phyloP scores from a whole-genome alignment of 2,329 filamentous ascomycete genomes.

The Hawksworthiomyces lignivorus region DNA sequence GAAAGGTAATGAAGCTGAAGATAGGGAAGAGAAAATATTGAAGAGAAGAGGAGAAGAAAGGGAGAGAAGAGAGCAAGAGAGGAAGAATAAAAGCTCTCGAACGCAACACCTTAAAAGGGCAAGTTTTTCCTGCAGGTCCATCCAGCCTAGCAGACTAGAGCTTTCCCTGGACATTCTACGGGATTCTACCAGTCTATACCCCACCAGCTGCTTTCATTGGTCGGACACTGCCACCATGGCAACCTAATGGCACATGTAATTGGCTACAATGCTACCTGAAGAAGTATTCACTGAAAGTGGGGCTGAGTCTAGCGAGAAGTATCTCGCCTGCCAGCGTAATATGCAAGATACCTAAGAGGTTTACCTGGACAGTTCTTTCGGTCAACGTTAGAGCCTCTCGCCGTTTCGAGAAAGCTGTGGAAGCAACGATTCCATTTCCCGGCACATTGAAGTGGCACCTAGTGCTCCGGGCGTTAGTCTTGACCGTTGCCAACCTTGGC shows the following conservation, averaged over 20 bases:
- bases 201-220: conserved; percentile 20
- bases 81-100: conserved; percentile 17
- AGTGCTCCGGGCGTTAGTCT: too few species aligned
- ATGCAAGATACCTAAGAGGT: too few species aligned
- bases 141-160: conserved; percentile 18
- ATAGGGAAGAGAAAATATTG: not conserved
- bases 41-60: conserved; percentile 2
- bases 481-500: too few species aligned
- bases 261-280: conserved; percentile 6
- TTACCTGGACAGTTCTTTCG: not conserved
- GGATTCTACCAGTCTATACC: conserved; percentile 25
- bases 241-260: conserved; percentile 10
- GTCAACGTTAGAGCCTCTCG: not conserved
- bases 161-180: conserved; percentile 24
- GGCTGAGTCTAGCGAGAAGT: too few species aligned
- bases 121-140: conserved; percentile 18
- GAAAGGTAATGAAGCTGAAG: not conserved
- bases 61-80: conserved; percentile 4
- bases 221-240: conserved; percentile 12
- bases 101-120: conserved; percentile 23
- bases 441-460: too few species aligned
- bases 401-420: conserved; percentile 6
- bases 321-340: too few species aligned
- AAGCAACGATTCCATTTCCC: too few species aligned
- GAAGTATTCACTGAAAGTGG: too few species aligned